These are phyloP conservation scores for Viola pubescens DNA, from an alignment of 441 rosid genomes.

Conservation along the genomic window DNA sequence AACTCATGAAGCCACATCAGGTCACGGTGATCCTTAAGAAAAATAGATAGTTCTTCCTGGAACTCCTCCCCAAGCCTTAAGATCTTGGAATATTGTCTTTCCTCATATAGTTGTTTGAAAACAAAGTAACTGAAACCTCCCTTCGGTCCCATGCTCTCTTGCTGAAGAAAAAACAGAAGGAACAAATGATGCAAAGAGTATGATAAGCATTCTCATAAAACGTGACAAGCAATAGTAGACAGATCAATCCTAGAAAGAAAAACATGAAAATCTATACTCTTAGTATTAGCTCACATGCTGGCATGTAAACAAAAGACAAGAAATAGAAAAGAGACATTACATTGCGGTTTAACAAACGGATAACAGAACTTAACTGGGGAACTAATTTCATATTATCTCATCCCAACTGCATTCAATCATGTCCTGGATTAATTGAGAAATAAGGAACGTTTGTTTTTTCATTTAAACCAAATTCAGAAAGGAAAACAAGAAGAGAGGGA, in stretches of 20 bases:
- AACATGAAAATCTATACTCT: neutral
- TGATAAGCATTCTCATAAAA: neutral
- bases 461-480: no score
- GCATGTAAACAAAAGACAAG: no score
- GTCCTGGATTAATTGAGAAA: no score
- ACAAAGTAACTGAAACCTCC: conserved; percentile 93
- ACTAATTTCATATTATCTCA: no score
- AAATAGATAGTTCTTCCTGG: conserved; percentile 64
- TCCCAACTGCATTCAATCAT: no score
- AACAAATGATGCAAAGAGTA: neutral
- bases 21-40: conserved; percentile 54
- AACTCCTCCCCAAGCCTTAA: conserved; percentile 95
- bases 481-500: no score
- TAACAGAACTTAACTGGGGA: no score
- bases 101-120: conserved; percentile 58
- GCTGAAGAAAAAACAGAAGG: conserved; percentile 40
- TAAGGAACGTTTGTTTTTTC: no score
- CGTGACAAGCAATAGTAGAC: neutral
- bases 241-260: neutral
- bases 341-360: no score
- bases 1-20: conserved; percentile 86
- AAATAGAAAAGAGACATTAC: no score
- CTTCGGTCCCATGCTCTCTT: conserved; percentile 78
- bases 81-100: conserved; percentile 66
- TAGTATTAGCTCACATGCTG: no score